Evolutionary conservation across 75 land plant species (phyloP).

Genomic region (Ceratopteris richardii): DNA sequence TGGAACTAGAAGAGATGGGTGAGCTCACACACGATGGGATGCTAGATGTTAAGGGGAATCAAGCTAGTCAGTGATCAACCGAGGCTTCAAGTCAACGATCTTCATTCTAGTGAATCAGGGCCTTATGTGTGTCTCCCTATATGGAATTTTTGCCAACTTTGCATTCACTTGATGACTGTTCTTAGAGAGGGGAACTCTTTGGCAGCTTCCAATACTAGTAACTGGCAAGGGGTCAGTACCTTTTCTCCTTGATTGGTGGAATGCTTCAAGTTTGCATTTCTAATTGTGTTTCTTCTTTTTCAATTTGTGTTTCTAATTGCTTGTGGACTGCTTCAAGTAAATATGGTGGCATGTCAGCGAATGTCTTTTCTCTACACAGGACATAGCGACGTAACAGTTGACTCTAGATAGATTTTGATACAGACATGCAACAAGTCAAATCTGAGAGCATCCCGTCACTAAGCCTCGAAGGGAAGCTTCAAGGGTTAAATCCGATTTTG

Average conservation of each 20-base stretch:
- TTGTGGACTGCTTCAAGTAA: no score
- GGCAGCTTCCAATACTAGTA: conserved; percentile 22
- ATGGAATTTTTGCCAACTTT: conserved; percentile 18
- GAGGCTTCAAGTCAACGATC: conserved; percentile 45
- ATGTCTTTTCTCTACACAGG: no score
- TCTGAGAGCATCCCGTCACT: no score
- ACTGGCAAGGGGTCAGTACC: conserved; percentile 24
- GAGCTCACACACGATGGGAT: conserved; percentile 37
- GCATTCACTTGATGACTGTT: conserved; percentile 18
- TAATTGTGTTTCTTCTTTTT: conserved; percentile 15
- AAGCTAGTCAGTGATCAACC: conserved; percentile 24
- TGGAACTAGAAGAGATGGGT: background rate
- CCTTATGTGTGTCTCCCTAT: conserved; percentile 12
- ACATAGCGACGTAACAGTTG: no score
- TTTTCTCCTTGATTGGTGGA: conserved; percentile 21
- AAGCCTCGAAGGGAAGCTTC: no score
- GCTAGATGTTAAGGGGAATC: conserved; percentile 33
- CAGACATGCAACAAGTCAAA: no score
- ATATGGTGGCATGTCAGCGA: no score
- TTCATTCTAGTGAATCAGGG: conserved; percentile 38
- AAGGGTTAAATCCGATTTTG: no score
- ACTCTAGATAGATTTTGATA: no score
- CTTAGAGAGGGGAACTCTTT: conserved; percentile 17
- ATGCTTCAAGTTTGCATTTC: conserved; percentile 22
- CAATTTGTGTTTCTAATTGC: conserved; percentile 12